Percentiles rank a stretch among this genome's conserved stretches.
These are phyloP conservation scores for Exophiala bonariae DNA, from an alignment of 2,329 filamentous ascomycete genomes.

Conservation along the genomic window DNA sequence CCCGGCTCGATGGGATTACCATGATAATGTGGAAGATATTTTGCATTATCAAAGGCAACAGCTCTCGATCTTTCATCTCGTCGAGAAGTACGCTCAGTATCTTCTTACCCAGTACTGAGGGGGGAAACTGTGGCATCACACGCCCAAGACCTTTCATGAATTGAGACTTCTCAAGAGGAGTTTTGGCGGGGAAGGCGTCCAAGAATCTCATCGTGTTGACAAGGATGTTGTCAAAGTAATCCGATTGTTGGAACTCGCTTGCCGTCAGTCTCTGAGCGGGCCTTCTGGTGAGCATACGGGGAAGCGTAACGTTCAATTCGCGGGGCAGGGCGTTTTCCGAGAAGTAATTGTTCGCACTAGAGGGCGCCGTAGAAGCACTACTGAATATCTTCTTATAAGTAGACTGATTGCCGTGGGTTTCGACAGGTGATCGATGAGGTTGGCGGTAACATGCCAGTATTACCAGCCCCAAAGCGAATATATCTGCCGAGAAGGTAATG, in stretches of 20 bases:
- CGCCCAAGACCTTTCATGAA: constrained; percentile 88
- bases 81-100: constrained; percentile 84
- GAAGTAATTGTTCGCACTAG: constrained; percentile 78
- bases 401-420: constrained; percentile 76
- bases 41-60: constrained; percentile 80
- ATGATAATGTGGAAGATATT: constrained; percentile 90
- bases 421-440: constrained; percentile 84
- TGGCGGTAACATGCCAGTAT: constrained; percentile 91
- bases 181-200: constrained; percentile 88
- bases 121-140: constrained; percentile 88
- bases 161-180: constrained; percentile 81
- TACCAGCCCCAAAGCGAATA: constrained; percentile 89
- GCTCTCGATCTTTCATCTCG: constrained; percentile 87
- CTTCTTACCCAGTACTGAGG: constrained; percentile 92
- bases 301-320: constrained; percentile 76
- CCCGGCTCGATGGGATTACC: constrained; percentile 72
- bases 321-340: constrained; percentile 76
- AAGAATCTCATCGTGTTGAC: constrained; percentile 96
- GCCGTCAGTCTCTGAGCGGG: constrained; percentile 86
- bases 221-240: constrained; percentile 95
- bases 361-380: constrained; percentile 76
- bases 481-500: constrained; percentile 78
- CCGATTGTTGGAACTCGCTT: constrained; percentile 88
- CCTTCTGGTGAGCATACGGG: constrained; percentile 80
- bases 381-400: constrained; percentile 83